Base-by-base conservation (phyloP, 306 rosid species). In the Elaeagnus macrophylla region DNA sequence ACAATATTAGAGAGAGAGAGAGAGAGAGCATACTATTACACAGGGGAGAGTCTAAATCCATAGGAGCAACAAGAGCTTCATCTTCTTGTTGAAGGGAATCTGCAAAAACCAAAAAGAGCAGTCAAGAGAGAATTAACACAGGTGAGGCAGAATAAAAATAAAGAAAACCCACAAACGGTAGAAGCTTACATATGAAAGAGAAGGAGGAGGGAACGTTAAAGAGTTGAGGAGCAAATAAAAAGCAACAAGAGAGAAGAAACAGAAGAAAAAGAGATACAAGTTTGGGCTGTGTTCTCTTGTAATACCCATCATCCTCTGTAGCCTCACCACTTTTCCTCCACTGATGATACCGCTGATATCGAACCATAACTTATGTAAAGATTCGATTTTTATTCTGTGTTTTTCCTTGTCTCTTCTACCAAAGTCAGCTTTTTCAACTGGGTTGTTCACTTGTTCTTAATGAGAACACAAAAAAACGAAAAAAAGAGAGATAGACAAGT, bases 241-340 rank as follows among this genome's bases (percentile, higher is more conserved):
- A 65, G 75, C 64, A 41, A 17, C 75, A 82, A 12, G 81, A 86
- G 68, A 86, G 81, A 35, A 90, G 72, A 58, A 71, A 68, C 59
- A 82, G 80, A 37, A 84, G 53, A 13, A 87, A 65, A 12, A 87
- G 72, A 72, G 72, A 59, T 12, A 82, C 35, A 54, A 84, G 63
- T 73, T 75, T 82, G 7, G 95, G 86, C 47, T 64, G 80, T 0
- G 85, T 69, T 75, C 79, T 84, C 74, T 63, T 84, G 79, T 41
- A 68, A 57, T 60, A 66, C 59, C 69, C 65, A 49, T 73, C 86
- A 20, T 56, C 71, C 53, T 57, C 53, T 2, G 19, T 7, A 25
- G 15, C 37, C 37, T 66, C 48, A 8, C 41, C 62, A 25, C 32
- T 25, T 45, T 74, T 86, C 55, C 69, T 80, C 19, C 71, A 60